Base-by-base conservation (phyloP, 139 green algal genomes). In the Haematococcus sp. region DNA sequence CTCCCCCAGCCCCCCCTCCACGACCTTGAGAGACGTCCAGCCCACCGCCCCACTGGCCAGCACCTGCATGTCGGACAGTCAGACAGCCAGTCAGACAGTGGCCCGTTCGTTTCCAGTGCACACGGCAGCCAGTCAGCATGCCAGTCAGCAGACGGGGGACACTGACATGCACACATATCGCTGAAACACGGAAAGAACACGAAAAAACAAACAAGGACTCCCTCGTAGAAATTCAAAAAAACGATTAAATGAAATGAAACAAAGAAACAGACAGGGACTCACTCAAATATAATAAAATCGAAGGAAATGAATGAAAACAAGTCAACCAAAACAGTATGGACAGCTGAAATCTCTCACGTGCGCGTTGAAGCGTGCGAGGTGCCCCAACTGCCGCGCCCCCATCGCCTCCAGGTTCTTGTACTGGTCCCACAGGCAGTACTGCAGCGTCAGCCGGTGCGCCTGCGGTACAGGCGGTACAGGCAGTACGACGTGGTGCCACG, bases 401-500 rank as follows among this genome's bases (percentile, higher is more conserved):
- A 83, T 52, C 9, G 34, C 43, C 52, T 70, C 43, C 30, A 88
- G 34, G 69, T 86, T 77, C 64, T 90, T 89, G 72, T 92, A 79
- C 28, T 90, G 83, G 82, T 97, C 92, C 92, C 92, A 97, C 33
- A 97, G 34, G 79, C 83, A 89, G 77, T 87, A 97, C 86, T 88
- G 80, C 68, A 80, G 35, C 22, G 79, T 86, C 20, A 84, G 66
- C 19, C 76, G 67, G 63, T 81, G 76, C 1, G 76, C 70, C 13
- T 70, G 75, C 66, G 59, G 40, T 49, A 49, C 40, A 49, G 40
- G 7, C 11, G 40, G 40, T 49, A 49, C 40, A 49, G 11, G n/a
- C n/a, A n/a, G n/a, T n/a, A n/a, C n/a, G n/a, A n/a, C n/a, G n/a
- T n/a, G n/a, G n/a, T n/a, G n/a, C n/a, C n/a, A n/a, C n/a, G n/a